A percentile compares a stretch with the other conserved stretches of the same genome.
Conservation (phyloP, 2,329 filamentous ascomycete species). For the Aspergillus glaucus region DNA sequence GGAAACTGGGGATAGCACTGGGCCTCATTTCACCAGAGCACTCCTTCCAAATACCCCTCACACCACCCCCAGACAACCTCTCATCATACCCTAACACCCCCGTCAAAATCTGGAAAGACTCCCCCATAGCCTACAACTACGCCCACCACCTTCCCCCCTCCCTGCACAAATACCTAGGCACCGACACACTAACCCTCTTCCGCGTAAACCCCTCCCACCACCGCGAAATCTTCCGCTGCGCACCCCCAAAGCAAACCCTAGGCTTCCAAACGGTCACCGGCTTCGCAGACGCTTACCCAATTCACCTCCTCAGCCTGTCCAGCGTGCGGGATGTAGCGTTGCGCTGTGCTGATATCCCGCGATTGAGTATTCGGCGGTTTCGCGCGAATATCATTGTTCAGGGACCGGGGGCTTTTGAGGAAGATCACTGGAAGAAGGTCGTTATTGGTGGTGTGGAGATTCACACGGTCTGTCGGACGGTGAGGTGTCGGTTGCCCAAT, state of each 20-base stretch:
- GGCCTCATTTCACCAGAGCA: constrained; percentile 30
- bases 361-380: constrained; percentile 49
- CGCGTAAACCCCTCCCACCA: constrained; percentile 41
- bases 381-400: constrained; percentile 53
- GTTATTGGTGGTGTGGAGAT: constrained; percentile 29
- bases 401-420: constrained; percentile 48
- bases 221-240: constrained; percentile 49
- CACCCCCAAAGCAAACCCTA: constrained; percentile 46
- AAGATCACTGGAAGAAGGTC: constrained; percentile 54
- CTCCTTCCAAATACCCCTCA: constrained; percentile 49
- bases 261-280: constrained; percentile 50
- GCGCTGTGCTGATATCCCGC: constrained; percentile 35
- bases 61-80: constrained; percentile 40
- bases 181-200: constrained; percentile 44
- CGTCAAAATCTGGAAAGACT: constrained; percentile 53
- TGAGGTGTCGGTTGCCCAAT: constrained; percentile 54
- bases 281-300: constrained; percentile 55
- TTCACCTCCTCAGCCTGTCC: constrained; percentile 51
- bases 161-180: constrained; percentile 42
- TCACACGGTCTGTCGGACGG: constrained; percentile 52
- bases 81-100: constrained; percentile 39
- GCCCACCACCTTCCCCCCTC: constrained; percentile 40
- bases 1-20: constrained; percentile 23
- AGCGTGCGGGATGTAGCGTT: constrained; percentile 48
- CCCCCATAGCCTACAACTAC: constrained; percentile 37